A percentile compares a stretch with the other conserved stretches of the same genome.
phyloP scores from a whole-genome alignment of 768 basidiomycete species.

The Leucosporidium creatinivorum region DNA sequence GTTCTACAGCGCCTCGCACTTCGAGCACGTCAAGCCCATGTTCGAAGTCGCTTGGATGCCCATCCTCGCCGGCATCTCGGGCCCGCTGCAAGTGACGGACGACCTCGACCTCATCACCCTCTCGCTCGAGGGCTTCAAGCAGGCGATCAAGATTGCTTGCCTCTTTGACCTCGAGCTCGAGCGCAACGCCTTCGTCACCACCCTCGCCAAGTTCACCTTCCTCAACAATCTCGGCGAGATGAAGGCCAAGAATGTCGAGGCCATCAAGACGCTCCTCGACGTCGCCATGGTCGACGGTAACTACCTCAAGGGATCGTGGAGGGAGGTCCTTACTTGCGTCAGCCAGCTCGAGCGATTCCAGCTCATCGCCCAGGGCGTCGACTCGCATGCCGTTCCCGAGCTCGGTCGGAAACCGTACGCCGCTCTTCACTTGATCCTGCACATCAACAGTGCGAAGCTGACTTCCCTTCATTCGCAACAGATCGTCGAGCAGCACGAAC shows the following conservation, averaged over 20 bases:
- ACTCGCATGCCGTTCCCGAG: slow-evolving; percentile 56
- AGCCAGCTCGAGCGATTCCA: slow-evolving; percentile 99
- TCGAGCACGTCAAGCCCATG: slow-evolving; percentile 95
- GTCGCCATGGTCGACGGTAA: slow-evolving; percentile 96
- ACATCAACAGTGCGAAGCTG: too few species aligned
- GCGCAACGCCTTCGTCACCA: slow-evolving; percentile 97
- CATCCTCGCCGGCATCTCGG: slow-evolving; percentile 89
- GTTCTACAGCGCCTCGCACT: slow-evolving; percentile 93
- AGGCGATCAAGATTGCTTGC: slow-evolving; percentile 92
- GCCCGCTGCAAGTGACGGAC: slow-evolving; percentile 88
- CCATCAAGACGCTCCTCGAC: slow-evolving; percentile 89
- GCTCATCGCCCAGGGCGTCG: slow-evolving; percentile 82
- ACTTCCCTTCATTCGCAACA: too few species aligned
- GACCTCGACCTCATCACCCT: slow-evolving; percentile 85
- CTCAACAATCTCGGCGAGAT: slow-evolving; percentile 96
- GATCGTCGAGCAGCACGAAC: slow-evolving; percentile 6
- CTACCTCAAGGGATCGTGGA: slow-evolving; percentile 90
- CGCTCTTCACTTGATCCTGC: neutral
- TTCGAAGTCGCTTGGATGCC: slow-evolving; percentile 99
- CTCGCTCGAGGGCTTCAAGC: slow-evolving; percentile 91
- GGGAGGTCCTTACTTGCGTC: slow-evolving; percentile 91
- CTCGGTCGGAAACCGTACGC: slow-evolving; percentile 70
- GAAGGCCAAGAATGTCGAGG: slow-evolving; percentile 99
- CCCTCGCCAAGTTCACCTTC: slow-evolving; percentile 92
- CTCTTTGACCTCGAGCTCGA: slow-evolving; percentile 96